These are phyloP conservation scores for Aspergillus hancockii DNA, from an alignment of 495 filamentous ascomycete species.

Conservation along the genomic window DNA sequence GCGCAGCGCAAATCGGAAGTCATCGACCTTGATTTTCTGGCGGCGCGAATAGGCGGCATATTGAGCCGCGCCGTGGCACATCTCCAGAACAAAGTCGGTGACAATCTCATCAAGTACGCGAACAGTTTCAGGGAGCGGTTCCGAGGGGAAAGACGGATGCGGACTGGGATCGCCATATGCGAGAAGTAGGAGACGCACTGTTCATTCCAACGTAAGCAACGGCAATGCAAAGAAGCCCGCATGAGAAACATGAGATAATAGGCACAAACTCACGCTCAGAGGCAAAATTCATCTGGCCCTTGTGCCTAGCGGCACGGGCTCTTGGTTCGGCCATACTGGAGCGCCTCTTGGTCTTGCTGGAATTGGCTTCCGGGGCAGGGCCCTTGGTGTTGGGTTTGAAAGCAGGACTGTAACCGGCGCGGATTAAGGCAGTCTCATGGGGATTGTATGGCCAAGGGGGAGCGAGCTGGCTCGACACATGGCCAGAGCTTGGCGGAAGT, in stretches of 20 bases:
- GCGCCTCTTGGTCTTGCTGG: constrained; percentile 13
- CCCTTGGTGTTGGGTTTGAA: constrained; percentile 15
- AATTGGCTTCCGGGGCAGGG: constrained; percentile 3
- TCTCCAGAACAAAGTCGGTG: constrained; percentile 85
- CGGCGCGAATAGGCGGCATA: constrained; percentile 79
- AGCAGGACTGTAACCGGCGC: constrained; percentile 30
- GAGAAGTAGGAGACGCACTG: constrained; percentile 79
- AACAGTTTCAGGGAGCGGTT: constrained; percentile 78
- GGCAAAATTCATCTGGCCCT: constrained; percentile 86
- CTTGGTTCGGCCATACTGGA: constrained; percentile 64
- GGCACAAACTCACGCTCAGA: constrained; percentile 67
- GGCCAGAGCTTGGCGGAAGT: constrained; percentile 12
- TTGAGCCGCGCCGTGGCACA: constrained; percentile 84
- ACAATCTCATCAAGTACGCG: constrained; percentile 90
- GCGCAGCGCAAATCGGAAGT: constrained; percentile 91
- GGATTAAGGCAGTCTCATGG: constrained; percentile 28
- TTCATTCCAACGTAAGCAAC: neutral
- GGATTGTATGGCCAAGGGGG: constrained; percentile 23
- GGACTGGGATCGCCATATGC: constrained; percentile 75
- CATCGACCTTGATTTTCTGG: constrained; percentile 96
- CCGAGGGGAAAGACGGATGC: constrained; percentile 40
- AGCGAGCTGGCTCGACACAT: constrained; percentile 17
- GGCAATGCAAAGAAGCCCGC: neutral
- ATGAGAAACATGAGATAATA: neutral
- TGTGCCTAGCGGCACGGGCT: constrained; percentile 76